These are phyloP conservation scores for Ehretia macrophylla DNA, from an alignment of 257 asterid genomes.

Conservation along the genomic window DNA sequence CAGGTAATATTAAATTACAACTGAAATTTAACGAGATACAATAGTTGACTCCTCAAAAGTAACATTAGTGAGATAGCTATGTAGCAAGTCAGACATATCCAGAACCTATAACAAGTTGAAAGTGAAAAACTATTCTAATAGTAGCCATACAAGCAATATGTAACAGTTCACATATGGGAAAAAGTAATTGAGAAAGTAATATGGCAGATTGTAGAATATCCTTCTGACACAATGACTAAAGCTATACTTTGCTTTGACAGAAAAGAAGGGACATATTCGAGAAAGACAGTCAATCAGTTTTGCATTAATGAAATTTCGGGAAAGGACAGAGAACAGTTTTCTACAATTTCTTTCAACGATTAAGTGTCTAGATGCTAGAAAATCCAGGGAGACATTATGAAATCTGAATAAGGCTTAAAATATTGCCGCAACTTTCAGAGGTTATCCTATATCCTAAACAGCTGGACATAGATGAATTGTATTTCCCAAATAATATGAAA, in stretches of 20 bases:
- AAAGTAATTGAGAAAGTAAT: neutral
- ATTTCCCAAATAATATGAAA: no score
- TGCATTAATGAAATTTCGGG: no score
- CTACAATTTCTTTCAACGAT: no score
- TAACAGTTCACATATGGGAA: neutral
- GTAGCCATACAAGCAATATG: neutral
- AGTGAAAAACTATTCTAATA: neutral
- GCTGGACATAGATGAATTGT: no score
- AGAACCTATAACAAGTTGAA: conserved; percentile 38
- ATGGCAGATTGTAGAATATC: neutral
- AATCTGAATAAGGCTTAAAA: no score
- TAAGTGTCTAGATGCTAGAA: no score
- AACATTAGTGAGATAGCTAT: conserved; percentile 34
- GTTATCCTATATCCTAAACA: no score
- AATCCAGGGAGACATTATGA: no score
- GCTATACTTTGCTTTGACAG: neutral
- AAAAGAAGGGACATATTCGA: no score
- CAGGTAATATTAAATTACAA: conserved; percentile 34
- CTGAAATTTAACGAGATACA: conserved; percentile 30
- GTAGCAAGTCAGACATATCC: conserved; percentile 66
- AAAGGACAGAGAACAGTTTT: no score
- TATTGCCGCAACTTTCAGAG: no score
- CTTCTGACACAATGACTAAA: neutral
- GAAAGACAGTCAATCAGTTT: no score
- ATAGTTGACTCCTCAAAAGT: conserved; percentile 43